Base-by-base conservation (phyloP, 176 grass and related monocot species). In the Raddia guianensis region DNA sequence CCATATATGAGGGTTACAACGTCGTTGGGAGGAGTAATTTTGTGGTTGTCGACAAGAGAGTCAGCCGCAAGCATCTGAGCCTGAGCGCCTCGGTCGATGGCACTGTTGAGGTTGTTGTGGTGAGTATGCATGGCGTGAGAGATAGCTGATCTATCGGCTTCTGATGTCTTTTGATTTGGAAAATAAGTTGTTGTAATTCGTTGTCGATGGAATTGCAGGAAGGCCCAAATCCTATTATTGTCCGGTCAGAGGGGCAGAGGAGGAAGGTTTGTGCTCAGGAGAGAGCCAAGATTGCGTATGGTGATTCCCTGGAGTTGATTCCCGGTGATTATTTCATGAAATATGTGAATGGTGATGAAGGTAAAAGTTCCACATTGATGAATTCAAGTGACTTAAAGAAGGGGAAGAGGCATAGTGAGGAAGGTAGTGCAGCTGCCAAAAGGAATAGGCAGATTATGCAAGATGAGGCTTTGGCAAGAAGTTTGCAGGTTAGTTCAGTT, bases 61-160 rank as follows among this genome's bases (percentile, higher is more conserved):
- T 99, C 77, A 98, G 96, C 76, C 92, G 96, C 85, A 95, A 91
- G 71, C 92, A 98, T 95, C 34, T 98, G 66, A 98, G 79, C 58
- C 84, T 98, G 73, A 61, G 84, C 2, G 59, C 84, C 76, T 86
- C 82, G 18, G n/a, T 47, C 52, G 85, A 93, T 45, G 84, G 86
- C 13, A 80, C 48, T 21, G 45, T 67, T 66, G 84, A 98, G 88
- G 78, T 88, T 57, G 6, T 87, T 12, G 96, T 98, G 90, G 96
- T 97, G 67, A 57, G 91, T 90, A 34, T 66, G 53, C 9, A 72
- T 34, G 21, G 71, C 20, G 5, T 37, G 12, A n/a, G 54, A 37
- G 0, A 7, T 51, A 43, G 15, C 6, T 49, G 18, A 53, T 15
- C 35, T 19, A 6, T 5, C 2, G 62, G 7, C 14, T 62, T 32